A percentile compares a stretch with the other conserved stretches of the same genome.
Conservation (phyloP, 2,329 filamentous ascomycete species). For the Epichloe scottii region DNA sequence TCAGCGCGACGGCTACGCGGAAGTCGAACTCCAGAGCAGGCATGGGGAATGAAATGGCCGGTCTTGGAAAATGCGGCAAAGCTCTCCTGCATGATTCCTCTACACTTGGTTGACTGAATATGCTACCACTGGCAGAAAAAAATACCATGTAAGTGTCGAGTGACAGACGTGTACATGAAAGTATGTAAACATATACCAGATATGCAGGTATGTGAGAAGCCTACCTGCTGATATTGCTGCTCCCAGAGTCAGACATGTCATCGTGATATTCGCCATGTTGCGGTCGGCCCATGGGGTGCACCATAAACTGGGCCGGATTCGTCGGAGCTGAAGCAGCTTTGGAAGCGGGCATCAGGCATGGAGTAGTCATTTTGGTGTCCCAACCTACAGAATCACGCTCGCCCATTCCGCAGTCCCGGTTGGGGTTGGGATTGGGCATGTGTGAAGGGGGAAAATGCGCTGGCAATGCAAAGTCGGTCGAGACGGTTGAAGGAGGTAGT, state of each 20-base stretch:
- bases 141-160: not conserved
- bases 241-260: slow-evolving; percentile 8
- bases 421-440: slow-evolving; percentile 8
- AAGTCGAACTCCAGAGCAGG: slow-evolving; percentile 37
- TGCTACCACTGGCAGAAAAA: slow-evolving; percentile 1
- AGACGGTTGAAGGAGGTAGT: slow-evolving; percentile 19
- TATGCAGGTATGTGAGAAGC: not conserved
- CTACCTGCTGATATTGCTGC: slow-evolving; percentile 8
- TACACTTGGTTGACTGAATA: slow-evolving; percentile 16
- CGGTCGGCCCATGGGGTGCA: slow-evolving; percentile 1
- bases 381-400: slow-evolving; percentile 13
- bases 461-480: slow-evolving; percentile 18
- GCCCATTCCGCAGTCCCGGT: slow-evolving; percentile 7
- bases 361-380: slow-evolving; percentile 18
- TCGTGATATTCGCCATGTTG: slow-evolving; percentile 3
- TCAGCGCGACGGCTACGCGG: slow-evolving; percentile 33
- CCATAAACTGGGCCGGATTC: not conserved
- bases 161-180: no score
- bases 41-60: slow-evolving; percentile 30
- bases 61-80: slow-evolving; percentile 28
- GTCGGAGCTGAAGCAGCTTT: not conserved
- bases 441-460: slow-evolving; percentile 11
- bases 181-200: not conserved
- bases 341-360: slow-evolving; percentile 1
- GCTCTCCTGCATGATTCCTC: slow-evolving; percentile 27